A percentile compares a stretch with the other conserved stretches of the same genome.
These are phyloP conservation scores for Eutypa lata DNA, from an alignment of 2,329 filamentous ascomycete species.

Conservation along the genomic window DNA sequence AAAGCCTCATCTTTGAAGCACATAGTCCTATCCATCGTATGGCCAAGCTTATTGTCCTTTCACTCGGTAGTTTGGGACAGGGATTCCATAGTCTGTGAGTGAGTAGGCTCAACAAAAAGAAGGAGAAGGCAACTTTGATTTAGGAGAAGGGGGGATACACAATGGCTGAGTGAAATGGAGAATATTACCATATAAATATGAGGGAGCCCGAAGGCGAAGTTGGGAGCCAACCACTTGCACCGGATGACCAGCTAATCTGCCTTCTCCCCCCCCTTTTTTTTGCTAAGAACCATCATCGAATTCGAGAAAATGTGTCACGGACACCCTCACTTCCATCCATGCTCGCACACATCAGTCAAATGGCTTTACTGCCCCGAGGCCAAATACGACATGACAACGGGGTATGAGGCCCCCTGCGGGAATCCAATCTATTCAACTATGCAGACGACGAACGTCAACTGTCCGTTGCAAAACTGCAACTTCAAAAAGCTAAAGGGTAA, in stretches of 20 bases:
- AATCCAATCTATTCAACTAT: slow-evolving; percentile 45
- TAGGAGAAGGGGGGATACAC: neutral
- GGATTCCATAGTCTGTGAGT: neutral
- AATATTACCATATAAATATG: neutral
- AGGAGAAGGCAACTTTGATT: neutral
- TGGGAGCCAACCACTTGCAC: no score
- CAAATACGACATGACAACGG: slow-evolving; percentile 46
- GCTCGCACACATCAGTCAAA: slow-evolving; percentile 51
- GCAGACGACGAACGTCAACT: slow-evolving; percentile 41
- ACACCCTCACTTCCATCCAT: slow-evolving; percentile 50
- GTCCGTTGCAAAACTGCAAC: slow-evolving; percentile 49
- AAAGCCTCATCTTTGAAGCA: neutral
- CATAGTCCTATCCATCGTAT: neutral
- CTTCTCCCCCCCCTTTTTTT: no score
- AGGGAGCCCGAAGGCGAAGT: neutral
- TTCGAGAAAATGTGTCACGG: slow-evolving; percentile 48
- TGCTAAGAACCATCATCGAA: neutral
- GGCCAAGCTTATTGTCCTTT: neutral
- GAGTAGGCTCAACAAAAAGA: neutral
- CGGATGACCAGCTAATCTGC: no score
- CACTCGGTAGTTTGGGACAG: neutral
- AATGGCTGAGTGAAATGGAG: neutral
- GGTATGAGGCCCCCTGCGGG: slow-evolving; percentile 47
- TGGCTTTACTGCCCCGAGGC: slow-evolving; percentile 53
- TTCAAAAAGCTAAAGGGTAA: slow-evolving; percentile 46